Base-by-base conservation (phyloP, 2,329 filamentous ascomycete genomes). In the Colletotrichum cereale region DNA sequence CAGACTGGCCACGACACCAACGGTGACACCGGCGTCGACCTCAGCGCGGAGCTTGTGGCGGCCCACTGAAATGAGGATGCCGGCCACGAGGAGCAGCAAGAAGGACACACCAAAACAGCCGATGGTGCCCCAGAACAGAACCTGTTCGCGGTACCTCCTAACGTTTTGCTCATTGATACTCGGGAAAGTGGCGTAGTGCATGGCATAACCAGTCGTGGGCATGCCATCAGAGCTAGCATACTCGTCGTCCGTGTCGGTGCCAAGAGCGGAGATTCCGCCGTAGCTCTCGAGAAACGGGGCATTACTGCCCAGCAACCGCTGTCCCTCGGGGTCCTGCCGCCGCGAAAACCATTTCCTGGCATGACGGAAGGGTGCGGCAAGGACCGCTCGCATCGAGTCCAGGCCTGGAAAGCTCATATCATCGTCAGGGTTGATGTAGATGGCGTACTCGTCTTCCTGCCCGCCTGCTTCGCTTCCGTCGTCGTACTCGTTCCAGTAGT, bases 401-500 rank as follows among this genome's bases (percentile, higher is more conserved):
- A 93, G 81, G 18, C 92, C 91, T 0, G 91, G 90, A 66, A 93
- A 92, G 42, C 82, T 83, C 24, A 82, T 77, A 12, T 86, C 84
- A 1, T 88, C 88, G 75, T 93, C 87, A 0, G 93, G 93, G 77
- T 95, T 88, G 71, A 96, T 84, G 76, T 93, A 94, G 75, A 96
- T 91, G 55, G 89, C 87, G 79, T 94, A 96, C 44, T 88, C 87
- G 53, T 90, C 86, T 18, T 86, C 82, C 21, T 47, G 58, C 3
- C 87, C 89, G 61, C 86, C 88, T 2, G 82, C 83, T 66, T 95
- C 92, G 78, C 93, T 94, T 11, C 92, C 93, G 78, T 95, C 84
- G 75, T 97, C 94, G 79, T 96, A 96, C 79, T 97, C 94, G 80
- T 93, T 96, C 93, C 94, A 97, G 78, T 96, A 96, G 56, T 84